Evolutionary conservation across 75 land plant species (phyloP), one percentile per base, ranked within the genome.

Genomic region (Cupressus sempervirens): DNA sequence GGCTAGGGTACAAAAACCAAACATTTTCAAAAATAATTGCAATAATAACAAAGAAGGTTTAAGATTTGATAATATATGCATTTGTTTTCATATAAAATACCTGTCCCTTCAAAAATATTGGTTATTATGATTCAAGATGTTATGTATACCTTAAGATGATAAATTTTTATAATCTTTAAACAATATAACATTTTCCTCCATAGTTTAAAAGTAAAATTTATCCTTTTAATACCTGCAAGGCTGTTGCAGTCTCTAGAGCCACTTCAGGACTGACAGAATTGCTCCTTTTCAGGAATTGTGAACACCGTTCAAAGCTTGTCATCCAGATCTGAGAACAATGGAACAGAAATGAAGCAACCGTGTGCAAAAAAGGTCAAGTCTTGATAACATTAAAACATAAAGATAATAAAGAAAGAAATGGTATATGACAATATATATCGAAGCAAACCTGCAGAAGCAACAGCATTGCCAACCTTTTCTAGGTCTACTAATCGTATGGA

Each of bases 191-290:
- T 48, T 32, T 2, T 32, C 32, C 76, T 54, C 26, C 73, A 34
- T 4, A 58, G 5, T 34, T n/a, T 23, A 3, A 83, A 70, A 72
- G 75, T 40, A 29, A n/a, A 72, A 70, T 32, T 58, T 77, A 46
- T 15, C 3, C 5, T 18, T 30, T 16, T 40, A n/a, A 35, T 88
- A 98, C 99, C 95, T 98, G 99, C 88, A 98, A 93, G 86, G 94
- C 99, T 77, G 94, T 91, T 77, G 98, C 99, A 85, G 99, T 94
- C 83, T 98, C 99, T 84, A 91, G 86, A 76, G 99, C 98, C 77
- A 98, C 86, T 52, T 90, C 91, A 70, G 98, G 99, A 81, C 98
- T 98, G 56, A 96, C 87, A 81, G 95, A 96, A 85, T 93, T 94
- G 73, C 98, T 94, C 81, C 95, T 93, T 84, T 91, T 92, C 83